Evolutionary conservation across 2,329 filamentous ascomycete species (phyloP).

Genomic region (Lachnellula cervina): DNA sequence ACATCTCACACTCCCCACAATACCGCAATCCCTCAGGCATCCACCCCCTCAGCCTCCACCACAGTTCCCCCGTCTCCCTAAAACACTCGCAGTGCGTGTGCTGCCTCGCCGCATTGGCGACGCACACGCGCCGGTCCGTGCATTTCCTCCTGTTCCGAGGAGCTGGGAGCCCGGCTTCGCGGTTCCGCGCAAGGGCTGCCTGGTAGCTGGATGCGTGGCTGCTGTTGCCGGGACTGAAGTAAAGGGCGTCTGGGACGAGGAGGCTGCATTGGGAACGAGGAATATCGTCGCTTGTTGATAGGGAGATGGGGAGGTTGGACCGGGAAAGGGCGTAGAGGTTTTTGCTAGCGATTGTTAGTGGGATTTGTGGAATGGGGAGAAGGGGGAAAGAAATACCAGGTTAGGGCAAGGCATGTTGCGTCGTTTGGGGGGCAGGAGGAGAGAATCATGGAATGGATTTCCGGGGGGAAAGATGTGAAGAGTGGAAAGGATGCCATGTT

Average conservation of each 20-base stretch:
- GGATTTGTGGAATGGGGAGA: neutral
- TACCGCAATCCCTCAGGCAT: conserved; percentile 21
- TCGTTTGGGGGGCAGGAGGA: conserved; percentile 22
- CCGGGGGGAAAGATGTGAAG: conserved; percentile 22
- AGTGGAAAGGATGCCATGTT: conserved; percentile 12
- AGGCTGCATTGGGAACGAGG: conserved; percentile 5
- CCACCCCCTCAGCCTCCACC: conserved; percentile 20
- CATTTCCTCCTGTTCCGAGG: conserved; percentile 3
- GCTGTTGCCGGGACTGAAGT: conserved; percentile 10
- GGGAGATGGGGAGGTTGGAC: conserved; percentile 2
- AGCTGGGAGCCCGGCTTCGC: neutral
- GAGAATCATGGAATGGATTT: conserved; percentile 25
- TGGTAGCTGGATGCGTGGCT: conserved; percentile 12
- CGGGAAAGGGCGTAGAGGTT: conserved; percentile 18
- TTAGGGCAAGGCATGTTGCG: conserved; percentile 22
- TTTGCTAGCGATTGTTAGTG: conserved; percentile 14
- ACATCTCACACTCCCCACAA: conserved; percentile 20
- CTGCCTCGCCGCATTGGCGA: no score
- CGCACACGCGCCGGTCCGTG: conserved; percentile 1
- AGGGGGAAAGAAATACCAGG: conserved; percentile 19
- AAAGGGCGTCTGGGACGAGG: neutral
- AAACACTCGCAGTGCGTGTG: conserved; percentile 23
- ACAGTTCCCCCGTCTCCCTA: conserved; percentile 5
- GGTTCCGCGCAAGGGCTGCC: neutral
- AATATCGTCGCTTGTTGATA: conserved; percentile 10